Percentiles rank a stretch among this genome's conserved stretches.
phyloP scores from a whole-genome alignment of 176 grass and related monocot genomes.

The Ensete ventricosum region DNA sequence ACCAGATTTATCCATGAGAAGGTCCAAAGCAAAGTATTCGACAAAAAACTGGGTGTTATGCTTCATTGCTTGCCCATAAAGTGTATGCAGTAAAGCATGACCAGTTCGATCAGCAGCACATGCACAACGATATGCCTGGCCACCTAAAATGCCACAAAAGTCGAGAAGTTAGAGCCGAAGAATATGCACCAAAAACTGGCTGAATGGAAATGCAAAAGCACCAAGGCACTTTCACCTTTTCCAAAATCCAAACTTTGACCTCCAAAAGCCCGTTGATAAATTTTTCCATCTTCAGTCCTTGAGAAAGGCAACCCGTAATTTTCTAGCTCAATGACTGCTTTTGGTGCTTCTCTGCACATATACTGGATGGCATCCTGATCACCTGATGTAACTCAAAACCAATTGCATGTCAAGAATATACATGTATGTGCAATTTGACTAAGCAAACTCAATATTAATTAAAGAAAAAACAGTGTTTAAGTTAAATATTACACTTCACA shows the following conservation, averaged over 20 bases:
- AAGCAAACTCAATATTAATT: too few relatives aligned
- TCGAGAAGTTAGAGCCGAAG: neutral
- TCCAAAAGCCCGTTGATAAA: constrained; percentile 96
- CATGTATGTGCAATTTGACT: too few relatives aligned
- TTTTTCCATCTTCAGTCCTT: constrained; percentile 96
- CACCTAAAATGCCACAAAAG: constrained; percentile 32
- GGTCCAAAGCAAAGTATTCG: constrained; percentile 76
- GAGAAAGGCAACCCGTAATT: constrained; percentile 98
- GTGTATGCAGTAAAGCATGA: constrained; percentile 87
- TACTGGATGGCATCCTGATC: constrained; percentile 98
- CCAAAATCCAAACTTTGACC: constrained; percentile 97
- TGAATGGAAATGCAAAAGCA: neutral
- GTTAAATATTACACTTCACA: too few relatives aligned
- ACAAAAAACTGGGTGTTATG: constrained; percentile 98
- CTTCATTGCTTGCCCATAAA: constrained; percentile 98
- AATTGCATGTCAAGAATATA: neutral
- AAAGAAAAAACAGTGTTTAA: too few relatives aligned
- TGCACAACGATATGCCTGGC: constrained; percentile 81
- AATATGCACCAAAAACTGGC: too few relatives aligned
- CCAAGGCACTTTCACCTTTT: constrained; percentile 45
- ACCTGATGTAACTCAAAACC: constrained; percentile 27
- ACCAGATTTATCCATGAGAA: constrained; percentile 58
- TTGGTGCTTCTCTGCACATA: constrained; percentile 99
- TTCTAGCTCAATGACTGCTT: constrained; percentile 98
- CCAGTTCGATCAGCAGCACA: constrained; percentile 96